A percentile compares a stretch with the other conserved stretches of the same genome.
Conservation (phyloP, 768 basidiomycete genomes). For the Leccinum rimulosum region DNA sequence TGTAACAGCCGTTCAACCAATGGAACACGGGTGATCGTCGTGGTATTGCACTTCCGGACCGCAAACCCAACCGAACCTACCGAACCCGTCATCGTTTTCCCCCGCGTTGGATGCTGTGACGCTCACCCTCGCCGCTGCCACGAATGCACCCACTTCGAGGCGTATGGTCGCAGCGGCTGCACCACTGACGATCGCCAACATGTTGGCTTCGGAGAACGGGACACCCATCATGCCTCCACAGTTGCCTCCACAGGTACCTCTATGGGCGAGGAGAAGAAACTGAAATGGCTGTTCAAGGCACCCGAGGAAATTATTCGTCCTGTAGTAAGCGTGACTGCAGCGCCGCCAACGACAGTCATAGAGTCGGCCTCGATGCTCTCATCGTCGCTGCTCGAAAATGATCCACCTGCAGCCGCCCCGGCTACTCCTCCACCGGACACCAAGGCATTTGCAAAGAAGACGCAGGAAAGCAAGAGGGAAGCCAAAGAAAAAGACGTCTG, state of each 20-base stretch:
- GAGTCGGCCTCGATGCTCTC: constrained; percentile 50
- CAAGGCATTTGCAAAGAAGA: constrained; percentile 53
- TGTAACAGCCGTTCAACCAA: constrained; percentile 34
- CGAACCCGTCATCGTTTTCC: constrained; percentile 83
- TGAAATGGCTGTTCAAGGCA: constrained; percentile 71
- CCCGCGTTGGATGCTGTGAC: constrained; percentile 74
- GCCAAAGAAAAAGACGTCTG: constrained; percentile 69
- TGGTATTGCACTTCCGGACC: constrained; percentile 84
- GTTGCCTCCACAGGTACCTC: constrained; percentile 26
- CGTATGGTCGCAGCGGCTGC: constrained; percentile 87
- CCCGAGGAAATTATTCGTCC: constrained; percentile 48
- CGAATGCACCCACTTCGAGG: constrained; percentile 65
- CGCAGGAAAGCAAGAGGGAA: constrained; percentile 74
- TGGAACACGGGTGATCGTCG: constrained; percentile 78
- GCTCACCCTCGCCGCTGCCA: constrained; percentile 61
- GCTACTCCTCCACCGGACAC: constrained; percentile 42
- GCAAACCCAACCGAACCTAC: constrained; percentile 88
- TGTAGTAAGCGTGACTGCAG: constrained; percentile 49
- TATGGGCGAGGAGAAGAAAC: constrained; percentile 60
- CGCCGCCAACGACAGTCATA: constrained; percentile 68
- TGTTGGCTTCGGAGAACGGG: constrained; percentile 91
- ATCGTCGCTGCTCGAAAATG: constrained; percentile 59
- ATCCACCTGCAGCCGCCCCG: constrained; percentile 45
- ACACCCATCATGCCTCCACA: constrained; percentile 51
- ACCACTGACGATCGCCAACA: constrained; percentile 80